phyloP scores from a whole-genome alignment of 2,329 filamentous ascomycete species.

The Achaetomium macrosporum region DNA sequence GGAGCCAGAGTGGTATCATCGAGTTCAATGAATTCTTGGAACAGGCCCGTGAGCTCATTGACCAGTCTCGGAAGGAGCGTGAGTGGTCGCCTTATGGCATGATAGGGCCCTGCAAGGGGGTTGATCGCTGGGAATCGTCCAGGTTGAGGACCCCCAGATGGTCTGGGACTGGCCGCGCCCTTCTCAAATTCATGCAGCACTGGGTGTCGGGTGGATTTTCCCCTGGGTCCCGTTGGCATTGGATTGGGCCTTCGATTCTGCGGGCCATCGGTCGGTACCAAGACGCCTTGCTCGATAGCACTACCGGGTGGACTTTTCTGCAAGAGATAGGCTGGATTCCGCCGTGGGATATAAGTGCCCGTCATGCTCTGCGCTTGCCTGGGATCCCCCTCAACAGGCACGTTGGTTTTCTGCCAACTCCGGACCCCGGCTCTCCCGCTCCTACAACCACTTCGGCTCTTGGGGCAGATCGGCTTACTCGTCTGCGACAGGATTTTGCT shows the following conservation, averaged over 20 bases:
- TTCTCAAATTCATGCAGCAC: conserved; percentile 64
- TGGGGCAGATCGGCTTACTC: conserved; percentile 40
- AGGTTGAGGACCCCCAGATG: conserved; percentile 33
- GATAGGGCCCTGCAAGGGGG: conserved; percentile 33
- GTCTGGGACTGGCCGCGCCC: conserved; percentile 44
- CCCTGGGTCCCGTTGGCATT: conserved; percentile 46
- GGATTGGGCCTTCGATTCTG: conserved; percentile 59
- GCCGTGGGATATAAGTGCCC: conserved; percentile 63
- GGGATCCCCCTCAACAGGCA: conserved; percentile 39
- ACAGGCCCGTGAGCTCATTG: conserved; percentile 46
- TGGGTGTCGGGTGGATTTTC: conserved; percentile 57
- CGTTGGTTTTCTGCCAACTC: conserved; percentile 34
- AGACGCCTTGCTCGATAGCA: conserved; percentile 39
- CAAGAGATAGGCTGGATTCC: conserved; percentile 68
- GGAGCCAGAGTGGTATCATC: conserved; percentile 26
- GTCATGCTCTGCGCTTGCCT: conserved; percentile 55
- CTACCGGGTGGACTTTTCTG: conserved; percentile 58
- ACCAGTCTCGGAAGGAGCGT: conserved; percentile 44
- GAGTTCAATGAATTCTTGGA: conserved; percentile 41
- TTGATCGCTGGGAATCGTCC: conserved; percentile 2
- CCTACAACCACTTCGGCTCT: conserved; percentile 18
- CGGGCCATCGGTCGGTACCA: conserved; percentile 56
- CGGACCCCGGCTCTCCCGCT: conserved; percentile 17
- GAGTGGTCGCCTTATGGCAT: conserved; percentile 47
- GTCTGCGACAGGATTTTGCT: conserved; percentile 54